Evolutionary conservation across 352 stramenopile species (phyloP).

Genomic region (Phytophthora hybrid): DNA sequence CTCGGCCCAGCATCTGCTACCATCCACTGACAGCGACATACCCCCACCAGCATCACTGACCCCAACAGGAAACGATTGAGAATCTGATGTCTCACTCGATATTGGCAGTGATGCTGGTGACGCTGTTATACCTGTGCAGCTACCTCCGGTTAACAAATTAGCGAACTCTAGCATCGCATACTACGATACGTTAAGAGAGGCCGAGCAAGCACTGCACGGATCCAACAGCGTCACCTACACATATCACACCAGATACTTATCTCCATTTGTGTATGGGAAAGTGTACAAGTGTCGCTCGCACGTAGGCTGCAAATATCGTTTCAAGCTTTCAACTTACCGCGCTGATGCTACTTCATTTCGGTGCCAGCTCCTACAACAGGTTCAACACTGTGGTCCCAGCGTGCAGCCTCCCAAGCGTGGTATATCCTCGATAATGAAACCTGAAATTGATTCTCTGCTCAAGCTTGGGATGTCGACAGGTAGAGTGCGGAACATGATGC

Average conservation of each 20-base stretch:
- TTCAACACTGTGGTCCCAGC: not conserved
- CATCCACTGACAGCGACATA: not conserved
- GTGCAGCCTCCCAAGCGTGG: not conserved
- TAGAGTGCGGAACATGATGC: slow-evolving; percentile 1
- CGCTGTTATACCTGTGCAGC: not conserved
- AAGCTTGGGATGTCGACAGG: not conserved
- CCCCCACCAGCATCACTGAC: not conserved
- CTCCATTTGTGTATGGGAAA: too few relatives aligned
- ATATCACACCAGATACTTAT: too few relatives aligned
- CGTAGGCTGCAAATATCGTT: too few relatives aligned
- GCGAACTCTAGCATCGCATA: too few relatives aligned
- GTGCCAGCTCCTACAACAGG: not conserved
- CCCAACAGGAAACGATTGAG: not conserved
- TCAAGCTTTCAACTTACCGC: too few relatives aligned
- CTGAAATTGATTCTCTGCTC: not conserved
- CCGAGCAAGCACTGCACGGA: too few relatives aligned
- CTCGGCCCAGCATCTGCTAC: not conserved
- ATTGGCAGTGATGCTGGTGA: not conserved
- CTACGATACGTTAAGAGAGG: too few relatives aligned
- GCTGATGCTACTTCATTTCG: too few relatives aligned
- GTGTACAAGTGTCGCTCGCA: too few relatives aligned
- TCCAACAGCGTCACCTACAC: too few relatives aligned
- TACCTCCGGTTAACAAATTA: not conserved
- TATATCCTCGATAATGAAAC: not conserved
- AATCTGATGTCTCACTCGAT: not conserved